phyloP scores from a whole-genome alignment of 2,329 filamentous ascomycete genomes.

The Stachybotrys elegans region DNA sequence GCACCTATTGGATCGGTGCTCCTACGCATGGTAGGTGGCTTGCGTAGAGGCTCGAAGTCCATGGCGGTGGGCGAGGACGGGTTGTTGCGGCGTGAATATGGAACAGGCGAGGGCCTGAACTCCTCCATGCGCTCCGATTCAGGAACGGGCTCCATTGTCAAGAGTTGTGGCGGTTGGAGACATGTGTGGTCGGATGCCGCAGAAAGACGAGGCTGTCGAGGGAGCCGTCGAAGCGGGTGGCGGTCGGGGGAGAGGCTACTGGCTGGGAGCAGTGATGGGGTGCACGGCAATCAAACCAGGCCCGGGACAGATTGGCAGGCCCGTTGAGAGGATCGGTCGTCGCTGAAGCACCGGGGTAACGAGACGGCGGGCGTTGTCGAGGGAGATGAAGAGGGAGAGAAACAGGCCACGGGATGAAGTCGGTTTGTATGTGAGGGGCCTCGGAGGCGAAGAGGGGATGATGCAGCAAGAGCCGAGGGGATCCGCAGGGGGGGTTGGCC shows the following conservation, averaged over 20 bases:
- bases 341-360: no score
- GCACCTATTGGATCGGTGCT: conserved; percentile 58
- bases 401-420: no score
- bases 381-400: no score
- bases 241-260: neutral
- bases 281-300: no score
- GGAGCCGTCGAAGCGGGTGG: neutral
- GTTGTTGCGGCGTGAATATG: conserved; percentile 45
- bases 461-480: no score
- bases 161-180: neutral
- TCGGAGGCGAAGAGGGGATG: neutral
- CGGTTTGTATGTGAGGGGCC: no score
- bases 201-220: neutral
- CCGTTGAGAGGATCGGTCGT: no score
- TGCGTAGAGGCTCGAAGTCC: conserved; percentile 40
- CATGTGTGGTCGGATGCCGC: neutral
- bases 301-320: no score
- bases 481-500: neutral
- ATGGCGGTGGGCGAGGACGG: conserved; percentile 29
- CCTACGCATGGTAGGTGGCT: conserved; percentile 50
- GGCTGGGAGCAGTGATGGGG: no score
- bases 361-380: no score
- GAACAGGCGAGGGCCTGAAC: conserved; percentile 54
- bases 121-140: conserved; percentile 65
- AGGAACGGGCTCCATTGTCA: conserved; percentile 60